Base-by-base conservation (phyloP, 2,329 filamentous ascomycete genomes). In the Colletotrichum zoysiae region DNA sequence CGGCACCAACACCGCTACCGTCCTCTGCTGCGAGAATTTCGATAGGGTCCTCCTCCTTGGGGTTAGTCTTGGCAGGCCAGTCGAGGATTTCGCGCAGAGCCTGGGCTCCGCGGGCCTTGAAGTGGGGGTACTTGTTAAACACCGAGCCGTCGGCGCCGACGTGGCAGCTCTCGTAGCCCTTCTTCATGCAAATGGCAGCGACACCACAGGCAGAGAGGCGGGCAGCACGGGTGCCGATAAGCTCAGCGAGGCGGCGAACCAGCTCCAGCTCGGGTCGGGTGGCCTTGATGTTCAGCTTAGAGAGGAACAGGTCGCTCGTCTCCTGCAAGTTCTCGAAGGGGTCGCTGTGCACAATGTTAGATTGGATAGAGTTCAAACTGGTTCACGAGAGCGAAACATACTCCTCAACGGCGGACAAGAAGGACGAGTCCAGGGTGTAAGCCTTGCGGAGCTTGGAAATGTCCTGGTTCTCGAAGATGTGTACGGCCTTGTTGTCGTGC, bases 51-150 rank as follows among this genome's bases (percentile, higher is more conserved):
- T 95, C 92, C 78, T 93, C 92, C 81, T 91, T 92, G 61, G 87
- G 81, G 76, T 83, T 84, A 73, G 86, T 87, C 84, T 93, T 93
- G 67, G 88, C 90, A 3, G 93, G 90, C 95, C 95, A 98, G 86
- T 97, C 95, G 48, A 99, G 90, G 75, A 99, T 98, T 86, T 99
- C 96, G 67, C 94, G 91, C 65, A 99, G 89, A 38, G 96, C 96
- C 81, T 92, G 88, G 18, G 96, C 95, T 67, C 95, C 95, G 66
- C 96, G 92, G 70, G 91, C 90, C 87, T 98, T 98, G 89, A 99
- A 99, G 84, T 97, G 93, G 16, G 96, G 96, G 84, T 99, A 99
- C 82, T 98, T 98, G 88, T 97, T 98, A 86, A 99, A 99, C 66
- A 99, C 95, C 23, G 94, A 97, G 48, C 96, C 96, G 80, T 99